Evolutionary conservation across 176 grass and related monocot species (phyloP), one percentile per base, ranked within the genome.

Genomic region (Elymus sibiricus): DNA sequence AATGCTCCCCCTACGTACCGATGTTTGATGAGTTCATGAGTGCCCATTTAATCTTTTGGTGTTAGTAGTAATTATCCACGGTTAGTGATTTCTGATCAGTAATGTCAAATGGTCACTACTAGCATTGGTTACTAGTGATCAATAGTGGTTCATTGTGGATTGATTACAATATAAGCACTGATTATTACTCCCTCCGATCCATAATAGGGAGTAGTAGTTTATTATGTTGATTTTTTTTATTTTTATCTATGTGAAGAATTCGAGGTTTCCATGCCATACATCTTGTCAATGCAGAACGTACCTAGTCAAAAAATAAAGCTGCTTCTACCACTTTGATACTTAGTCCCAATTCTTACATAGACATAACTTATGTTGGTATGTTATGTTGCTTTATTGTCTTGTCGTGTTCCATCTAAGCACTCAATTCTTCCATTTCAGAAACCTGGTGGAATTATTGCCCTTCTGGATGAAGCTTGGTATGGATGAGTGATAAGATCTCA

Each of bases 391-490:
- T 12, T 79, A 79, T 74, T 79, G 27, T 77, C 80, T 47, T 74
- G 6, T 19, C 21, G 27, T 69, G 10, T 76, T 68, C 49, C 32
- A 83, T 75, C 68, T 84, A 60, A 91, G 39, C 55, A 53, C 25
- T 42, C 51, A 7, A 39, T 74, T 86, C 62, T 94, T 80, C 47
- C 32, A 68, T 85, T 83, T 65, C 90, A 99, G 97, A 99, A 99
- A 99, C 94, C 97, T 62, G 97, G 97, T 89, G 97, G 97, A 76
- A 99, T 99, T 80, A 90, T 99, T 80, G 75, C 97, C 85, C 97
- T 99, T 86, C 90, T 99, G 60, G 94, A 99, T 85, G 97, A 99
- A 84, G 94, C 93, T 80, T 99, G 97, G 97, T 98, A 89, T 78
- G 94, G 4, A 88, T 83, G 16, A 22, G 15, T 76, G 49, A 89